phyloP scores from a whole-genome alignment of 2,329 filamentous ascomycete genomes.

The Zymoseptoria ardabiliae region DNA sequence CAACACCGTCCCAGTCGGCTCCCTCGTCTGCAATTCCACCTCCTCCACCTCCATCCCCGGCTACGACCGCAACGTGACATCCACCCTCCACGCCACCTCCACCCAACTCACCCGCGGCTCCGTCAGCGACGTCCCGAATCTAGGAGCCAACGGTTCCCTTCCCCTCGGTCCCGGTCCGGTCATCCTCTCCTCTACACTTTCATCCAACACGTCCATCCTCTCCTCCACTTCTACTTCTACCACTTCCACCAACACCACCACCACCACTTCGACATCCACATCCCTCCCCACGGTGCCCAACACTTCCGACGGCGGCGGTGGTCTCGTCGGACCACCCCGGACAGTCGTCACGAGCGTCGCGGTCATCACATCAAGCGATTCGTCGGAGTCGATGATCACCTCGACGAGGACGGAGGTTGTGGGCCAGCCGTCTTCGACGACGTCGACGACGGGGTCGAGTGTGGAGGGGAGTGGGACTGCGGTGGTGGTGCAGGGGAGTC shows the following conservation, averaged over 20 bases:
- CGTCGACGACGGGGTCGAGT: neutral
- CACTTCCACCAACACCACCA: neutral
- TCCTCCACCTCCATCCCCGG: neutral
- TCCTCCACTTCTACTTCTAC: neutral
- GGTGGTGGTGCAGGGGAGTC: neutral
- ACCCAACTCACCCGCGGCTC: neutral
- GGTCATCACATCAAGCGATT: neutral
- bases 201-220: neutral
- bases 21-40: conserved; percentile 15
- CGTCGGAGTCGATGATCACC: neutral
- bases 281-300: neutral
- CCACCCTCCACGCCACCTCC: conserved; percentile 4
- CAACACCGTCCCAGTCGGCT: conserved; percentile 21
- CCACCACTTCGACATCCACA: neutral
- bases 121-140: neutral
- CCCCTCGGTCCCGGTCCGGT: neutral
- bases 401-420: neutral
- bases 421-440: neutral
- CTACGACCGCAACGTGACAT: neutral
- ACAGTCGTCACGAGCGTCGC: neutral
- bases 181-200: neutral
- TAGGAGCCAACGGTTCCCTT: neutral
- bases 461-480: neutral
- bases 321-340: neutral
- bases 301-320: neutral